Base-by-base conservation (phyloP, 495 filamentous ascomycete species). In the Annulohypoxylon nitens region DNA sequence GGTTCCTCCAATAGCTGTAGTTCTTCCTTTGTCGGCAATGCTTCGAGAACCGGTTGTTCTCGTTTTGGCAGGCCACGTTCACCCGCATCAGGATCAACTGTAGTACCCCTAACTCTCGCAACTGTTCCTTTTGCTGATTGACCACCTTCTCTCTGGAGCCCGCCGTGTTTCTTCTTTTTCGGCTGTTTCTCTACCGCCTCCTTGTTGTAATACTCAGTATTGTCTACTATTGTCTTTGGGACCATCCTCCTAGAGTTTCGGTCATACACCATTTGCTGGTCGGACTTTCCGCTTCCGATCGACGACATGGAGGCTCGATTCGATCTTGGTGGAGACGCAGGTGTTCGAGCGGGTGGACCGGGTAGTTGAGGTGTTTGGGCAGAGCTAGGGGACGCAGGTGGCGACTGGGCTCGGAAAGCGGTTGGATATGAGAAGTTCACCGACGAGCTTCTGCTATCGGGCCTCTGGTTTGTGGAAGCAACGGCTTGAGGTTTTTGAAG, bases 361-460 rank as follows among this genome's bases (percentile, higher is more conserved):
- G 62, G 64, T 23, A 70, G 37, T 33, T 78, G 78, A 30, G 78
- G 76, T 16, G 63, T 70, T 2, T 83, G 80, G 34, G 79, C 77
- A 8, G 83, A 83, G n/a, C 79, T 73, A 62, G 78, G 78, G 53
- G 75, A 76, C 4, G 68, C 54, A 0, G 73, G 58, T 59, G 87
- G 81, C 73, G 86, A 86, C 75, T 89, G 77, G 25, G 75, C 61
- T 11, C 72, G 75, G 10, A 73, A 77, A 14, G 12, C 51, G 20
- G 67, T 90, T 3, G 94, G 94, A 43, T 94, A 93, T 6, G 94
- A 97, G 75, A 96, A 97, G 80, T 97, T 97, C 73, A 95, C 84
- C 2, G 92, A 94, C 47, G 82, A 84, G 12, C 83, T 88, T 72
- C 88, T 84, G 75, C 89, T 93, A 16, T 81, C 84, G 10, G 91